Evolutionary conservation across 768 basidiomycete genomes (phyloP).

Genomic region (Grammothele lineata): DNA sequence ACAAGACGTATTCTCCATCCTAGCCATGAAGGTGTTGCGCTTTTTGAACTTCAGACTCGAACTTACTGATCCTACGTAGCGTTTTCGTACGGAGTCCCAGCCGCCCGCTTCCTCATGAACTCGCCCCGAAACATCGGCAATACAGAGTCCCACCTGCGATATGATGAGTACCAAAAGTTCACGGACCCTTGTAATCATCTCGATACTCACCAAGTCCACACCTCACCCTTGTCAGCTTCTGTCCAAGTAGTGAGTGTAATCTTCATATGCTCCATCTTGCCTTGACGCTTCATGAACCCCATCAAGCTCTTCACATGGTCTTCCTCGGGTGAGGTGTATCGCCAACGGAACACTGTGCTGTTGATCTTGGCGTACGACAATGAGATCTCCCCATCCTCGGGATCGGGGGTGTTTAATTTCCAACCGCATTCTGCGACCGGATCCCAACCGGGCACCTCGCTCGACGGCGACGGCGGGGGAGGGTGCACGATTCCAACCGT

Average conservation of each 20-base stretch:
- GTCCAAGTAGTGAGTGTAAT: not conserved
- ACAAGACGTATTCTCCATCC: too few species aligned
- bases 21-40: too few species aligned
- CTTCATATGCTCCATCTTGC: not conserved
- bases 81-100: too few species aligned
- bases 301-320: too few species aligned
- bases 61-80: too few species aligned
- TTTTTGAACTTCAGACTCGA: too few species aligned
- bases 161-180: too few species aligned
- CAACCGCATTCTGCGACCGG: conserved; percentile 14
- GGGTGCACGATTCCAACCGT: conserved; percentile 5
- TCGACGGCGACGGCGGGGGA: not conserved
- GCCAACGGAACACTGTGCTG: conserved; percentile 1
- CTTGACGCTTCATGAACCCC: not conserved
- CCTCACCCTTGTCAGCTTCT: not conserved
- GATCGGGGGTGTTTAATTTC: not conserved
- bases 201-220: conserved; percentile 6
- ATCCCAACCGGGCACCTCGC: conserved; percentile 8
- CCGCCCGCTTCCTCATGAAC: too few species aligned
- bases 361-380: not conserved
- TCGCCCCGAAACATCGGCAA: too few species aligned
- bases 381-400: not conserved
- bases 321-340: not conserved
- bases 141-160: too few species aligned
- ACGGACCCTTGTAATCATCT: too few species aligned